Evolutionary conservation across 257 asterid genomes (phyloP).

Genomic region (Nicotiana undulata): DNA sequence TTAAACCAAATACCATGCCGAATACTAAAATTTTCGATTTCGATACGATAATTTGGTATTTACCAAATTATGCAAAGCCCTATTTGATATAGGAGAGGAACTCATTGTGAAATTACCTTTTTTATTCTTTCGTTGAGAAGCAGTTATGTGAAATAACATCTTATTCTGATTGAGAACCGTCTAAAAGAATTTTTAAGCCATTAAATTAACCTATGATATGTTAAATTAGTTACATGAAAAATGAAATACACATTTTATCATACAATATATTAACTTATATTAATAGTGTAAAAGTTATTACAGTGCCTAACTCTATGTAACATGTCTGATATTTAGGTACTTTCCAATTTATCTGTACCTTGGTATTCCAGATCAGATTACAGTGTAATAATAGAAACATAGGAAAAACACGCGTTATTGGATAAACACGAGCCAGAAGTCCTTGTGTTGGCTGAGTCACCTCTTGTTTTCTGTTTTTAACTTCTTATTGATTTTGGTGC

Average conservation of each 20-base stretch:
- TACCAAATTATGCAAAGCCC: too few relatives aligned
- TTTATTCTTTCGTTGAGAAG: background rate
- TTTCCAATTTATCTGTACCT: background rate
- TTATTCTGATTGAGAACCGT: background rate
- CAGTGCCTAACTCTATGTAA: background rate
- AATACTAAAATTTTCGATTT: too few relatives aligned
- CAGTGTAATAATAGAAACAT: background rate
- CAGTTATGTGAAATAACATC: background rate
- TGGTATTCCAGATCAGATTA: background rate
- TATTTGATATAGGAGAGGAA: too few relatives aligned
- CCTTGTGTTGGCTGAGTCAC: slow-evolving; percentile 7
- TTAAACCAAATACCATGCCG: too few relatives aligned
- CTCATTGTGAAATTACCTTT: background rate
- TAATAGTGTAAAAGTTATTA: too few relatives aligned
- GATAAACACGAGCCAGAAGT: background rate
- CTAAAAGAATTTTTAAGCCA: background rate
- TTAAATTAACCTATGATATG: too few relatives aligned
- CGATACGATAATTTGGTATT: too few relatives aligned
- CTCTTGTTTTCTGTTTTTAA: background rate
- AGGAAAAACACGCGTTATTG: background rate
- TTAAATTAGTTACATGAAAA: too few relatives aligned
- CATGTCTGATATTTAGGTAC: background rate
- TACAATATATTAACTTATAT: too few relatives aligned
- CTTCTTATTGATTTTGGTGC: background rate
- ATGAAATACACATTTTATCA: too few relatives aligned